These are phyloP conservation scores for Ogataea nakhonphanomensis DNA, from an alignment of 805 yeast genomes.

Conservation along the genomic window DNA sequence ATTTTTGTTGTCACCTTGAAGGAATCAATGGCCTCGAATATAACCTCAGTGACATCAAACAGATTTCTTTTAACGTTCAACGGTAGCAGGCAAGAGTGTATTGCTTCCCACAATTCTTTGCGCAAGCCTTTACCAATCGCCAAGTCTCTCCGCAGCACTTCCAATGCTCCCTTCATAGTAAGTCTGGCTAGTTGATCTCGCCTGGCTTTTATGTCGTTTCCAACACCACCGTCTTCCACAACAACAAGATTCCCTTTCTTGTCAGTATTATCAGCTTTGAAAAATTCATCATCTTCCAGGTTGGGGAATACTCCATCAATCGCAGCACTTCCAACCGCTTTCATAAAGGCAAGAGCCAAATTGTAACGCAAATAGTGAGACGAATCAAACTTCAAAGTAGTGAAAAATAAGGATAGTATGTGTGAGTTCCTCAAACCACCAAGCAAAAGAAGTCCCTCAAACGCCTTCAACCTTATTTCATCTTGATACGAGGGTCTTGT, in stretches of 20 bases:
- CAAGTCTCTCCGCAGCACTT: slow-evolving; percentile 57
- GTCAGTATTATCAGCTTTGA: slow-evolving; percentile 6
- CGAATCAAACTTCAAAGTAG: slow-evolving; percentile 51
- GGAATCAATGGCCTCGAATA: slow-evolving; percentile 59
- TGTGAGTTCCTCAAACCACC: slow-evolving; percentile 74
- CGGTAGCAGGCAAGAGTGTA: slow-evolving; percentile 60
- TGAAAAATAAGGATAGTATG: slow-evolving; percentile 60
- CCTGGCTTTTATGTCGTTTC: slow-evolving; percentile 45
- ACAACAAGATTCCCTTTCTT: slow-evolving; percentile 41
- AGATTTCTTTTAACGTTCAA: slow-evolving; percentile 58
- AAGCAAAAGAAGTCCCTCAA: slow-evolving; percentile 61
- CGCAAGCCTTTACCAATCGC: slow-evolving; percentile 56
- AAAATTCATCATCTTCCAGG: slow-evolving; percentile 64
- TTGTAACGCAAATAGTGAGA: slow-evolving; percentile 50
- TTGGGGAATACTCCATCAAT: slow-evolving; percentile 55
- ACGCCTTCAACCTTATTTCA: slow-evolving; percentile 63
- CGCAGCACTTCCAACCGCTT: slow-evolving; percentile 64
- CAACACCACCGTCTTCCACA: slow-evolving; percentile 50
- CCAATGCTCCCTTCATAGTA: slow-evolving; percentile 62
- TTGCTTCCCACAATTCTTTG: slow-evolving; percentile 60
- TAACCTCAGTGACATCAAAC: slow-evolving; percentile 60
- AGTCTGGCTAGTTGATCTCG: slow-evolving; percentile 65
- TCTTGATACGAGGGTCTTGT: slow-evolving; percentile 45
- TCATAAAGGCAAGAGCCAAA: slow-evolving; percentile 44
- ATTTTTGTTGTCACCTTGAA: slow-evolving; percentile 59